phyloP scores from a whole-genome alignment of 345 rosid genomes.

The Rhizophora mangle region DNA sequence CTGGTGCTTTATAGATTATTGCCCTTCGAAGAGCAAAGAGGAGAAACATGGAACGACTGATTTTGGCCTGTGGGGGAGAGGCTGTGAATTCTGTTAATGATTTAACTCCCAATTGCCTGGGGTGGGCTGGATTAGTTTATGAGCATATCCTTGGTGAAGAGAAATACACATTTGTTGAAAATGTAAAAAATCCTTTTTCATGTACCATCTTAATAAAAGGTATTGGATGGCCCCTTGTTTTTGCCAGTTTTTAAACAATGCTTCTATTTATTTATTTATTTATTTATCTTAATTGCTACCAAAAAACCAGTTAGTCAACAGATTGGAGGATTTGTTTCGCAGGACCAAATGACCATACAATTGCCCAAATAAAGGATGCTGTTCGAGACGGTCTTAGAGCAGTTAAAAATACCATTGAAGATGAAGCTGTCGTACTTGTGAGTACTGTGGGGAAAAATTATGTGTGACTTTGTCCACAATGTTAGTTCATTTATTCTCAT shows the following conservation, averaged over 20 bases:
- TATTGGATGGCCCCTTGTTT: conserved; percentile 14
- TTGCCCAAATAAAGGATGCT: conserved; percentile 98
- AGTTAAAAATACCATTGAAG: conserved; percentile 92
- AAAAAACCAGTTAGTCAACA: background rate
- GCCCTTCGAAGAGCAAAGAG: conserved; percentile 98
- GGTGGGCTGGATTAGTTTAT: conserved; percentile 98
- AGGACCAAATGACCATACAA: conserved; percentile 98
- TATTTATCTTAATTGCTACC: background rate
- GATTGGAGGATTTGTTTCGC: background rate
- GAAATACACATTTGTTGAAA: conserved; percentile 92
- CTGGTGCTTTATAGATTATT: conserved; percentile 54
- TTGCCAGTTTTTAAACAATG: background rate
- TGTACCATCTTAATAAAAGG: conserved; percentile 96
- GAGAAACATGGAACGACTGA: conserved; percentile 97
- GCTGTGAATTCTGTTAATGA: conserved; percentile 90
- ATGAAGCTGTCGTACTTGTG: conserved; percentile 85
- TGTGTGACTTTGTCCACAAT: too few species aligned
- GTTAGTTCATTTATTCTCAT: background rate
- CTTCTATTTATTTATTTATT: background rate
- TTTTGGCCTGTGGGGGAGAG: conserved; percentile 96
- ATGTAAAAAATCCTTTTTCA: conserved; percentile 85
- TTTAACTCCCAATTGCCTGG: conserved; percentile 82
- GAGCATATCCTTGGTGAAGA: conserved; percentile 96
- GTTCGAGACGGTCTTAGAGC: conserved; percentile 95
- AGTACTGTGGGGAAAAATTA: conserved; percentile 12